These are phyloP conservation scores for Brasenia schreberi DNA, from an alignment of 164 flowering plant genomes.

Conservation along the genomic window DNA sequence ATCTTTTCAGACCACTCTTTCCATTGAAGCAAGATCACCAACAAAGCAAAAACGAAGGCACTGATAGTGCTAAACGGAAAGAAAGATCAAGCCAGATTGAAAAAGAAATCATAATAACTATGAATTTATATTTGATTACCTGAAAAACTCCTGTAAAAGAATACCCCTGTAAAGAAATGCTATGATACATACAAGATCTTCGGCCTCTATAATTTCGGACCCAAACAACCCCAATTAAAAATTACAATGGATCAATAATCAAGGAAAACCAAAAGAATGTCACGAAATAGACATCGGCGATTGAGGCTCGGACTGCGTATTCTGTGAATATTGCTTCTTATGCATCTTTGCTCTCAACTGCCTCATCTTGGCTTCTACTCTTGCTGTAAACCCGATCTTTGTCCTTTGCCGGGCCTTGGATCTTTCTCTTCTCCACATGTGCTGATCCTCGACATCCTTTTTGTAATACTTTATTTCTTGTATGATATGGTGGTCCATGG, in stretches of 20 bases:
- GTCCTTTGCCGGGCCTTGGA: slow-evolving; percentile 82
- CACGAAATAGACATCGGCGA: not conserved
- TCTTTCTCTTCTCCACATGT: slow-evolving; percentile 77
- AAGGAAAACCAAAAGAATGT: not conserved
- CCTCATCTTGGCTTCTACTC: slow-evolving; percentile 95
- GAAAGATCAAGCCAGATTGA: no score
- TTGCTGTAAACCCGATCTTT: slow-evolving; percentile 92
- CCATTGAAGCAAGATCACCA: no score
- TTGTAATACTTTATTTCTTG: slow-evolving; percentile 89
- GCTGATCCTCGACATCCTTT: slow-evolving; percentile 69
- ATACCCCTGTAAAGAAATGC: not conserved
- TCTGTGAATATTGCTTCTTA: slow-evolving; percentile 33
- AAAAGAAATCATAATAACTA: no score
- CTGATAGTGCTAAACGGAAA: no score
- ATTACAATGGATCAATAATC: not conserved
- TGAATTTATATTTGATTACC: no score
- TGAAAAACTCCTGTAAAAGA: no score
- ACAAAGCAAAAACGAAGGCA: no score
- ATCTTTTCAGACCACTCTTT: no score
- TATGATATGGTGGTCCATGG: slow-evolving; percentile 91
- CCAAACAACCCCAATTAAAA: not conserved
- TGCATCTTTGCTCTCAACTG: slow-evolving; percentile 57
- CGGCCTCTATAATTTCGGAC: not conserved
- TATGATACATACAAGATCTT: not conserved
- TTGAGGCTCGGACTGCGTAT: not conserved